phyloP scores from a whole-genome alignment of 768 basidiomycete genomes.

The Rhodocollybia butyracea region DNA sequence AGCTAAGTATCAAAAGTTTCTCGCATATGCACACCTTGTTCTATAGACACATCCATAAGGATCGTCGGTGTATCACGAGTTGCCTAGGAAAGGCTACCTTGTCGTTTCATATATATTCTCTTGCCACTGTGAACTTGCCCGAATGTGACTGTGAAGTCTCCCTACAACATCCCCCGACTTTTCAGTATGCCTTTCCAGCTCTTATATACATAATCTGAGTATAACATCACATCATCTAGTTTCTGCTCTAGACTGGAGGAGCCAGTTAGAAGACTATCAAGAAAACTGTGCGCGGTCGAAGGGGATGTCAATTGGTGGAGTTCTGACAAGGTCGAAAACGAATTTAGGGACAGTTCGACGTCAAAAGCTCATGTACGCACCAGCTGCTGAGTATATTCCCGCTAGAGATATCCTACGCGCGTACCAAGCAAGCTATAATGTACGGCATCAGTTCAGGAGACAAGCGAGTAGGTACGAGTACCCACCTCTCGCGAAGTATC shows the following conservation, averaged over 20 bases:
- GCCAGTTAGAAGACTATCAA: slow-evolving; percentile 58
- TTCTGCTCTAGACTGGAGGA: slow-evolving; percentile 42
- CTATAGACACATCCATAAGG: too few species aligned
- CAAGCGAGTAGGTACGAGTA: slow-evolving; percentile 2
- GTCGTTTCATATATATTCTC: too few species aligned
- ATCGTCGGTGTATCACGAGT: too few species aligned
- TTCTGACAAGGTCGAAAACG: slow-evolving; percentile 37
- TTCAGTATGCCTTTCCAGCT: slow-evolving; percentile 74
- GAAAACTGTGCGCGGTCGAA: slow-evolving; percentile 58
- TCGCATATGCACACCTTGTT: too few species aligned
- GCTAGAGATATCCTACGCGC: slow-evolving; percentile 61
- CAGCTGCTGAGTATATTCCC: slow-evolving; percentile 68
- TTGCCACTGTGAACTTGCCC: too few species aligned
- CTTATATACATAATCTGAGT: slow-evolving; percentile 56
- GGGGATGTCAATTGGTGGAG: slow-evolving; percentile 83
- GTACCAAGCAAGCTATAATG: slow-evolving; percentile 67
- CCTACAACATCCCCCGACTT: slow-evolving; percentile 55
- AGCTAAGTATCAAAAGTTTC: too few species aligned
- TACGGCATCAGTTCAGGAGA: not conserved
- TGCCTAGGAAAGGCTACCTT: too few species aligned
- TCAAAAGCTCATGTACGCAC: slow-evolving; percentile 27
- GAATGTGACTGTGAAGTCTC: too few species aligned
- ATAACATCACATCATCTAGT: slow-evolving; percentile 51
- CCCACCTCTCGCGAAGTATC: slow-evolving; percentile 59
- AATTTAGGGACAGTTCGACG: not conserved